A percentile compares a stretch with the other conserved stretches of the same genome.
These are phyloP conservation scores for Emergomyces pasteurianus DNA, from an alignment of 2,329 filamentous ascomycete genomes.

Conservation along the genomic window DNA sequence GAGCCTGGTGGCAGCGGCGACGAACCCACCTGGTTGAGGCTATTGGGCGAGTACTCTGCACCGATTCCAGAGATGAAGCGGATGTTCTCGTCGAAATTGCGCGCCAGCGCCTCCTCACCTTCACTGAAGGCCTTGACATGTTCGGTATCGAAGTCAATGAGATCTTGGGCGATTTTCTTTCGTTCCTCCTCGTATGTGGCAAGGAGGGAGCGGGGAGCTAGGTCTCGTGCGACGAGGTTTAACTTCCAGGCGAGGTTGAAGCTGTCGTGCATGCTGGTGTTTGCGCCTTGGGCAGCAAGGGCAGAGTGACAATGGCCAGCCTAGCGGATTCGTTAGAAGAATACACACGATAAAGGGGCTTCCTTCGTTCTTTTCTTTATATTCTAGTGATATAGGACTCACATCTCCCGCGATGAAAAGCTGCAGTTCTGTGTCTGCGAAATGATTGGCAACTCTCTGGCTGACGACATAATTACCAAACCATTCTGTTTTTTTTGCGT, in stretches of 20 bases:
- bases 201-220: conserved; percentile 15
- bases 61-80: conserved; percentile 64
- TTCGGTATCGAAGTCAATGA: conserved; percentile 16
- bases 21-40: conserved; percentile 46
- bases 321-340: conserved; percentile 1
- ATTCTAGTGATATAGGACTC: background rate
- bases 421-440: conserved; percentile 29
- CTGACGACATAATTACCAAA: conserved; percentile 41
- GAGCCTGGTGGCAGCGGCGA: conserved; percentile 19
- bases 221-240: conserved; percentile 17
- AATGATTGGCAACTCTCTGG: conserved; percentile 36
- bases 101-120: conserved; percentile 52
- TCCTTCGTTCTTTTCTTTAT: no score
- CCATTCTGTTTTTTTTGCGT: conserved; percentile 28
- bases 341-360: background rate
- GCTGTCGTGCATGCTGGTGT: conserved; percentile 26
- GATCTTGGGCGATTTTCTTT: conserved; percentile 4
- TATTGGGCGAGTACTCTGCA: conserved; percentile 53
- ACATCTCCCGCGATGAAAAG: conserved; percentile 41
- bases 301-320: conserved; percentile 47
- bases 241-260: conserved; percentile 28
- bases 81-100: conserved; percentile 59
- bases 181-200: conserved; percentile 21
- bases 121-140: conserved; percentile 43
- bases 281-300: conserved; percentile 47